Evolutionary conservation across 768 basidiomycete species (phyloP).

Genomic region (Naganishia friedmannii): DNA sequence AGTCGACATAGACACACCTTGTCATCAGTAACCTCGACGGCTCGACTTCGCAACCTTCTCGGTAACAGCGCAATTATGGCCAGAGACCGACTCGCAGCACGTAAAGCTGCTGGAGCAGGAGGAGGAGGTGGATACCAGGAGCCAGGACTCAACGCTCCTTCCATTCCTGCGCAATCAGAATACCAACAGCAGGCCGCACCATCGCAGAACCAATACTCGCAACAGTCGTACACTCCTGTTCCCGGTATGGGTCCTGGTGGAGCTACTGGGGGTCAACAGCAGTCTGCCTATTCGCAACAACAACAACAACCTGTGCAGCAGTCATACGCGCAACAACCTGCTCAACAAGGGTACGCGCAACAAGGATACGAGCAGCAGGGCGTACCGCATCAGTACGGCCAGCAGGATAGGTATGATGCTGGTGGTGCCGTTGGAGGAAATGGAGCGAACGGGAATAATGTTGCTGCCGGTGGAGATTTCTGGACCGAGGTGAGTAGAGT

Average conservation of each 20-base stretch:
- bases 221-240: conserved; percentile 33
- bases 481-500: conserved; percentile 40
- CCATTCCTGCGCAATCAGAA: conserved; percentile 23
- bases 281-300: conserved; percentile 8
- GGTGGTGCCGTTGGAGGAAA: conserved; percentile 12
- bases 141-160: conserved; percentile 10
- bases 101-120: conserved; percentile 34
- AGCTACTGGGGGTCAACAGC: conserved; percentile 7
- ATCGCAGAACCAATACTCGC: conserved; percentile 28
- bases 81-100: conserved; percentile 73
- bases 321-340: conserved; percentile 30
- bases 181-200: conserved; percentile 33
- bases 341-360: background rate
- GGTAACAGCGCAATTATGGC: conserved; percentile 60
- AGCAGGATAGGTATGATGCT: conserved; percentile 45
- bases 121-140: conserved; percentile 19
- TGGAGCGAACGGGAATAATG: conserved; percentile 32
- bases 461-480: conserved; percentile 40
- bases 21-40: background rate
- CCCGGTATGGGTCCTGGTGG: conserved; percentile 28
- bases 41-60: background rate
- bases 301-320: conserved; percentile 13
- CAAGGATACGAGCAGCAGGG: too few species aligned
- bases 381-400: conserved; percentile 39
- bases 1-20: background rate